Evolutionary conservation across 257 asterid genomes (phyloP).

Genomic region (Cruciata laevipes): DNA sequence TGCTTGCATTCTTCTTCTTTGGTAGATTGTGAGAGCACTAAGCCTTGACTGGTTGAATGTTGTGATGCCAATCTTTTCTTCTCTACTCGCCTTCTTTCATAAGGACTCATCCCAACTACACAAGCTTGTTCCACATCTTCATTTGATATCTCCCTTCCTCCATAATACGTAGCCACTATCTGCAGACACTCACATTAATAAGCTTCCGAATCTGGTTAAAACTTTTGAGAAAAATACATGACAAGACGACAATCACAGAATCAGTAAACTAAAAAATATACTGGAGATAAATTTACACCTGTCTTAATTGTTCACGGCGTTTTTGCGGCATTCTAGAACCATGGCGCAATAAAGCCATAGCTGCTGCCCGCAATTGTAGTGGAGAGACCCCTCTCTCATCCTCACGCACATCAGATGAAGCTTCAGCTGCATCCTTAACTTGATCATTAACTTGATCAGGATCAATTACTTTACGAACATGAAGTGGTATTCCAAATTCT

Average conservation of each 20-base stretch:
- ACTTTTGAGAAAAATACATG: background rate
- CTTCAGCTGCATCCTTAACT: conserved; percentile 24
- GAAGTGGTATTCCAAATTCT: conserved; percentile 76
- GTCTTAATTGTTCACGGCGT: conserved; percentile 76
- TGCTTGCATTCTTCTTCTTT: conserved; percentile 23
- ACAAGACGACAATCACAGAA: background rate
- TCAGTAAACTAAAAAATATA: background rate
- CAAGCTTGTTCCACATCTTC: conserved; percentile 81
- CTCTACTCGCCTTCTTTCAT: conserved; percentile 64
- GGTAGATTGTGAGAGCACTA: conserved; percentile 15
- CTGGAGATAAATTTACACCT: conserved; percentile 33
- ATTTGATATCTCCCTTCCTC: conserved; percentile 76
- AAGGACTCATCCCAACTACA: conserved; percentile 83
- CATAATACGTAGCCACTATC: conserved; percentile 72
- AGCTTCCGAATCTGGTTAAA: background rate
- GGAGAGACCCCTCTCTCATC: conserved; percentile 84
- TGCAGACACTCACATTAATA: conserved; percentile 23
- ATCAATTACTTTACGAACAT: conserved; percentile 52
- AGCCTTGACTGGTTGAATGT: conserved; percentile 24
- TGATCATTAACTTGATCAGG: conserved; percentile 46
- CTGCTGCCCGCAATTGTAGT: conserved; percentile 77
- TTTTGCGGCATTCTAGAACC: conserved; percentile 75
- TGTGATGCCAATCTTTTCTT: conserved; percentile 47
- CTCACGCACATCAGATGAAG: conserved; percentile 27
- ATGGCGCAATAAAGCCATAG: conserved; percentile 80